phyloP scores from a whole-genome alignment of 2,329 filamentous ascomycete genomes.

The Monilinia fructicola region DNA sequence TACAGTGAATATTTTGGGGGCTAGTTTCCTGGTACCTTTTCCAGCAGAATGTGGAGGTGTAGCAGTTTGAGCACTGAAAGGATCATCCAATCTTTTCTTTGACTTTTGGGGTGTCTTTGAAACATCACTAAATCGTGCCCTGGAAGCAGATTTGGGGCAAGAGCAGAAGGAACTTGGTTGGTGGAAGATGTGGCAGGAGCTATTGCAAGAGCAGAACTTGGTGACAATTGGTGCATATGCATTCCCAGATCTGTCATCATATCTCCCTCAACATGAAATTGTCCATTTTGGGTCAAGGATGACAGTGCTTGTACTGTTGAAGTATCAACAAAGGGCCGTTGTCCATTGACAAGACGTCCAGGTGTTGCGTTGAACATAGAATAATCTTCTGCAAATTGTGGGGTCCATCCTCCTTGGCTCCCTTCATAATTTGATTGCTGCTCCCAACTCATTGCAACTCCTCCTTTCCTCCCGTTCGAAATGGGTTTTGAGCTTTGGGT shows the following conservation, averaged over 20 bases:
- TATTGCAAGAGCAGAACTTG: slow-evolving; percentile 52
- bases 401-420: slow-evolving; percentile 55
- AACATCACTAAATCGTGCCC: slow-evolving; percentile 35
- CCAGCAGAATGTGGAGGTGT: slow-evolving; percentile 59
- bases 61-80: slow-evolving; percentile 49
- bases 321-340: slow-evolving; percentile 36
- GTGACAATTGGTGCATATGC: slow-evolving; percentile 62
- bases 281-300: slow-evolving; percentile 45
- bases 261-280: slow-evolving; percentile 50
- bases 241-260: slow-evolving; percentile 54
- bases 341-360: slow-evolving; percentile 50
- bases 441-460: slow-evolving; percentile 63
- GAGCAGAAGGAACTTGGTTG: slow-evolving; percentile 59
- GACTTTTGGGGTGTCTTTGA: slow-evolving; percentile 45
- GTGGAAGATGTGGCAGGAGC: slow-evolving; percentile 54
- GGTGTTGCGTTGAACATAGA: slow-evolving; percentile 66
- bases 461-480: slow-evolving; percentile 14
- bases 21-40: slow-evolving; percentile 57
- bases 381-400: slow-evolving; percentile 63
- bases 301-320: slow-evolving; percentile 32
- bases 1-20: slow-evolving; percentile 43
- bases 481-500: slow-evolving; percentile 7
- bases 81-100: slow-evolving; percentile 41
- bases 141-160: slow-evolving; percentile 43
- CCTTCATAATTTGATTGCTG: slow-evolving; percentile 51